Conservation (phyloP, 495 filamentous ascomycete species). For the Haplographium delicatum region DNA sequence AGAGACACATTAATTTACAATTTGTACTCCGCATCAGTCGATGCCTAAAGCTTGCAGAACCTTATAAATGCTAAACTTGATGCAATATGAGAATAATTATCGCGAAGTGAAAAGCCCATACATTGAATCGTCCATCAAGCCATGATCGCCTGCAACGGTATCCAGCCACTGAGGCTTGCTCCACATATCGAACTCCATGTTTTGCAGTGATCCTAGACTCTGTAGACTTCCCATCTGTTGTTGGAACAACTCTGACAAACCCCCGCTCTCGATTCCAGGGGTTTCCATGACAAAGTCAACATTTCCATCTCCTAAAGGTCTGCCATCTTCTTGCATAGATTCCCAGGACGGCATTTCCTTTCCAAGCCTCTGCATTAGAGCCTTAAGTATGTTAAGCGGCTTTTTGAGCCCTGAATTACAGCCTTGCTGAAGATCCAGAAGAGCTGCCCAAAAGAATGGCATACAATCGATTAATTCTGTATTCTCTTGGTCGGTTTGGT, state of each 20-base stretch:
- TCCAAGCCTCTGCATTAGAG: not conserved
- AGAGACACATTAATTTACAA: too few relatives aligned
- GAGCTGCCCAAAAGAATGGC: not conserved
- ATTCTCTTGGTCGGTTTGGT: not conserved
- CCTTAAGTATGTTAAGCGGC: not conserved
- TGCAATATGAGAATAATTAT: too few relatives aligned
- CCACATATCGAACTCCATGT: too few relatives aligned
- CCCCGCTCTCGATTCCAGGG: not conserved
- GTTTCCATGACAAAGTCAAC: not conserved
- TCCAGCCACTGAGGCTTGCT: not conserved
- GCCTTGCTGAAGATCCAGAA: not conserved
- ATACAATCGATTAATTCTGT: not conserved
- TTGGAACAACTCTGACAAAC: not conserved
- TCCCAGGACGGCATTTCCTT: not conserved
- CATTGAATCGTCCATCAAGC: not conserved
- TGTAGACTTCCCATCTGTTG: not conserved
- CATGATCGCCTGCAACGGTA: not conserved
- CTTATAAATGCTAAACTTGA: too few relatives aligned
- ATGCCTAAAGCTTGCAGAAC: too few relatives aligned
- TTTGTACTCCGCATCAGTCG: too few relatives aligned
- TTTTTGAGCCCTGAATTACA: constrained; percentile 2
- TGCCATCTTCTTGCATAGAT: not conserved
- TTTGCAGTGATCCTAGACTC: too few relatives aligned
- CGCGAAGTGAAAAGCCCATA: not conserved
- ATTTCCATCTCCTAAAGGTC: not conserved